Conservation (phyloP, 306 rosid species). For the Cyclanthera cordifolia region DNA sequence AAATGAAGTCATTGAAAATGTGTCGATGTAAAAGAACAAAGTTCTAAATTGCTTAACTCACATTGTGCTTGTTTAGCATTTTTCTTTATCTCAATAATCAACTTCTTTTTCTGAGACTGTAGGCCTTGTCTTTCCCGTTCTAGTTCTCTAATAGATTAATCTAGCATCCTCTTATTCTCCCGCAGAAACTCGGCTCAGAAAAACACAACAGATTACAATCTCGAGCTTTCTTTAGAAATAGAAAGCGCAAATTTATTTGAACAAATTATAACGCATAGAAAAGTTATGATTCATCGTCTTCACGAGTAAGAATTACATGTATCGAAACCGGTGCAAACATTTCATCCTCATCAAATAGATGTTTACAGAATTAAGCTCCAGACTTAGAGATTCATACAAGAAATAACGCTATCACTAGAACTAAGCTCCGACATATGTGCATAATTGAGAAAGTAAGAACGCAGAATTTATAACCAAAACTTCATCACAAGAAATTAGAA, state of each 20-base stretch:
- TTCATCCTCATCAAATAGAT: not conserved
- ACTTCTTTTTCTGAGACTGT: conserved; percentile 19
- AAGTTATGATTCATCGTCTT: not conserved
- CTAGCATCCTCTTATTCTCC: conserved; percentile 19
- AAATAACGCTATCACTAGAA: not conserved
- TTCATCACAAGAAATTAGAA: not conserved
- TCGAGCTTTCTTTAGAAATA: not conserved
- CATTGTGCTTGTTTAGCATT: conserved; percentile 23
- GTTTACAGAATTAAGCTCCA: not conserved
- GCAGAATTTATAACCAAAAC: not conserved
- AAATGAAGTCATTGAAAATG: not conserved
- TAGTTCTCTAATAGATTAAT: conserved; percentile 17
- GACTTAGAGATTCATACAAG: not conserved
- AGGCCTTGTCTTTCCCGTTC: conserved; percentile 20
- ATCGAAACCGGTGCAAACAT: not conserved
- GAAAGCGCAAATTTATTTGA: not conserved
- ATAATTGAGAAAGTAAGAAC: not conserved
- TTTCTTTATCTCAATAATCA: conserved; percentile 17
- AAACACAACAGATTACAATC: not conserved
- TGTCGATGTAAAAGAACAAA: not conserved
- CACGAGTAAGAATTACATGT: not conserved
- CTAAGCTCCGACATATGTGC: not conserved
- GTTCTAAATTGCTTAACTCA: conserved; percentile 2
- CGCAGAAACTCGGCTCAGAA: conserved; percentile 11
- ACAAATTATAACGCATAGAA: not conserved